phyloP scores from a whole-genome alignment of 495 filamentous ascomycete genomes.

The Aspergillus leporis region DNA sequence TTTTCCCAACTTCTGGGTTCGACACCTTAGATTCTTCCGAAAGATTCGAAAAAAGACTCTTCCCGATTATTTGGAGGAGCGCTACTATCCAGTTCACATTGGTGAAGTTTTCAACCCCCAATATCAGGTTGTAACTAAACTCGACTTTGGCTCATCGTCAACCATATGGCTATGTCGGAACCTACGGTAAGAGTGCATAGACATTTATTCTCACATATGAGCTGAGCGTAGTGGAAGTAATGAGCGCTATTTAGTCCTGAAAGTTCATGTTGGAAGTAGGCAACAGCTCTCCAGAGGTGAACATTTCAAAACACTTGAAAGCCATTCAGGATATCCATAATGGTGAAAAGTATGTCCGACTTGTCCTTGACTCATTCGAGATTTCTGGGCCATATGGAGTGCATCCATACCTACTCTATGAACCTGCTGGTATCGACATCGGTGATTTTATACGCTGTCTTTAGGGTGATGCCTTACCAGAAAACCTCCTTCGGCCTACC shows the following conservation, averaged over 20 bases:
- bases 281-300: slow-evolving; percentile 31
- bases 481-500: slow-evolving; percentile 25
- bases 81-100: slow-evolving; percentile 46
- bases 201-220: slow-evolving; percentile 9
- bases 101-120: slow-evolving; percentile 43
- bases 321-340: slow-evolving; percentile 22
- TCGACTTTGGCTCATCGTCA: slow-evolving; percentile 48
- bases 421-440: slow-evolving; percentile 39
- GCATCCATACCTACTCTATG: slow-evolving; percentile 44
- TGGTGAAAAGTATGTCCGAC: slow-evolving; percentile 34
- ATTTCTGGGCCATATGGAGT: slow-evolving; percentile 36
- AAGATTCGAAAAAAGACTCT: slow-evolving; percentile 42
- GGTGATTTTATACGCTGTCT: slow-evolving; percentile 21
- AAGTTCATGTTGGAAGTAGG: slow-evolving; percentile 27
- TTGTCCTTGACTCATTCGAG: slow-evolving; percentile 39
- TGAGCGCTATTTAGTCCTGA: slow-evolving; percentile 35
- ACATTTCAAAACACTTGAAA: slow-evolving; percentile 33
- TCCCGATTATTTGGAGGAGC: slow-evolving; percentile 37
- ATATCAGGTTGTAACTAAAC: slow-evolving; percentile 45
- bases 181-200: slow-evolving; percentile 33
- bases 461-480: slow-evolving; percentile 18
- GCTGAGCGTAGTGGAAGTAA: slow-evolving; percentile 22
- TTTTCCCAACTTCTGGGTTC: slow-evolving; percentile 21
- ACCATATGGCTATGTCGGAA: slow-evolving; percentile 54
- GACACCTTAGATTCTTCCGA: slow-evolving; percentile 9